A percentile compares a stretch with the other conserved stretches of the same genome.
phyloP scores from a whole-genome alignment of 164 flowering plant species.

The Vitis cinerea region DNA sequence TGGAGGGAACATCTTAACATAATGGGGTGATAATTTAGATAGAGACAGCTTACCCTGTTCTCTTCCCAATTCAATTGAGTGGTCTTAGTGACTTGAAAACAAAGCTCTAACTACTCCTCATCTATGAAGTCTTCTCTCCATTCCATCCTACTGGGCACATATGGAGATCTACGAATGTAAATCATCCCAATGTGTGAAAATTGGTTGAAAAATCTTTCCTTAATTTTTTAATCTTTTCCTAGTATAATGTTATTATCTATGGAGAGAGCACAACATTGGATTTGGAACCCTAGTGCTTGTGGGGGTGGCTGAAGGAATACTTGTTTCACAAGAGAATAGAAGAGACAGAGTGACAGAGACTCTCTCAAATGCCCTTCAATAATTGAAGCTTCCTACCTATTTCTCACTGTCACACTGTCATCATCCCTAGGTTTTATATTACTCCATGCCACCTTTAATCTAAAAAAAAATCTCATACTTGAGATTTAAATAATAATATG shows the following conservation, averaged over 20 bases:
- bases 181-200: background rate
- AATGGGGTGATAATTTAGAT: slow-evolving; percentile 6
- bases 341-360: slow-evolving; percentile 19
- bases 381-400: slow-evolving; percentile 15
- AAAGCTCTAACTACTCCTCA: slow-evolving; percentile 1
- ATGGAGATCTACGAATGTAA: background rate
- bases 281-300: slow-evolving; percentile 14
- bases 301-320: slow-evolving; percentile 10
- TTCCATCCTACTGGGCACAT: too few species aligned
- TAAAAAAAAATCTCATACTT: too few species aligned
- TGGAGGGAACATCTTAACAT: slow-evolving; percentile 22
- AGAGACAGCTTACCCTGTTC: slow-evolving; percentile 9
- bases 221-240: too few species aligned
- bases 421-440: background rate
- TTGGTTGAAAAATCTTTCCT: background rate
- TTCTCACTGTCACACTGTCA: background rate
- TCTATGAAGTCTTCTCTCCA: too few species aligned
- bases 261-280: slow-evolving; percentile 16
- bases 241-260: background rate
- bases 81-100: slow-evolving; percentile 9
- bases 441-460: background rate
- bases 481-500: background rate
- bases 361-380: slow-evolving; percentile 16
- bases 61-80: background rate
- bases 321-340: slow-evolving; percentile 15